Conservation (phyloP, 169 alveolate species). For the Besnoitia besnoiti region DNA sequence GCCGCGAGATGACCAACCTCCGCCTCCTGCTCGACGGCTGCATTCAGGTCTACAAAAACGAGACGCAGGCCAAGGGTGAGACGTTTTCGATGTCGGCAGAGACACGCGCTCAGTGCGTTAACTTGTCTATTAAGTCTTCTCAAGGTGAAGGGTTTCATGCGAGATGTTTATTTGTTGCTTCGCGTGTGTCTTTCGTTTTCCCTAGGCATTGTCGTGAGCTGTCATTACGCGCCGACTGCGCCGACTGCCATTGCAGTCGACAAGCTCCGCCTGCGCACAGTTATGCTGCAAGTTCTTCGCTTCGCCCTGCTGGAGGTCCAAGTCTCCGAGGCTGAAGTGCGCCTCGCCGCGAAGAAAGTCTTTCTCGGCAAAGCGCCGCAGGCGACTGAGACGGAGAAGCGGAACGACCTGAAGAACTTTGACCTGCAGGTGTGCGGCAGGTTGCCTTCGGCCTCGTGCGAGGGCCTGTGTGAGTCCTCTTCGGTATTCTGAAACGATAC, state of each 20-base stretch:
- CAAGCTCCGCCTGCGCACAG: conserved; percentile 21
- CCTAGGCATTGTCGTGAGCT: neutral
- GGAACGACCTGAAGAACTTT: conserved; percentile 1
- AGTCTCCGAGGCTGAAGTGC: neutral
- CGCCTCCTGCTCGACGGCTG: conserved; percentile 45
- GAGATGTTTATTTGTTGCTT: neutral
- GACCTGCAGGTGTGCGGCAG: conserved; percentile 6
- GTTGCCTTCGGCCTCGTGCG: too few relatives aligned
- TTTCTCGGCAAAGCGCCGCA: neutral
- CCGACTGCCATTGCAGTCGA: conserved; percentile 24
- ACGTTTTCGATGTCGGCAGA: neutral
- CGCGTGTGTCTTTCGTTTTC: too few relatives aligned
- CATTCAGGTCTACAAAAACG: conserved; percentile 41
- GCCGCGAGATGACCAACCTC: conserved; percentile 22
- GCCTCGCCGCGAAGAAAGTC: neutral
- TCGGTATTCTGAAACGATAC: too few relatives aligned
- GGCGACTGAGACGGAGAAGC: neutral
- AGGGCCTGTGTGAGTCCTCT: too few relatives aligned
- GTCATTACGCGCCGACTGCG: neutral
- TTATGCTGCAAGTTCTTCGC: neutral
- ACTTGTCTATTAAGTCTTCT: too few relatives aligned
- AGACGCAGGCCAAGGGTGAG: conserved; percentile 26
- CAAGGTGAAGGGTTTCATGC: too few relatives aligned
- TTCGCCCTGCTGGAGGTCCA: conserved; percentile 13
- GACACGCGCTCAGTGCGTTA: too few relatives aligned